These are phyloP conservation scores for Hordeum marinum DNA, from an alignment of 176 grass and related monocot species.

Conservation along the genomic window DNA sequence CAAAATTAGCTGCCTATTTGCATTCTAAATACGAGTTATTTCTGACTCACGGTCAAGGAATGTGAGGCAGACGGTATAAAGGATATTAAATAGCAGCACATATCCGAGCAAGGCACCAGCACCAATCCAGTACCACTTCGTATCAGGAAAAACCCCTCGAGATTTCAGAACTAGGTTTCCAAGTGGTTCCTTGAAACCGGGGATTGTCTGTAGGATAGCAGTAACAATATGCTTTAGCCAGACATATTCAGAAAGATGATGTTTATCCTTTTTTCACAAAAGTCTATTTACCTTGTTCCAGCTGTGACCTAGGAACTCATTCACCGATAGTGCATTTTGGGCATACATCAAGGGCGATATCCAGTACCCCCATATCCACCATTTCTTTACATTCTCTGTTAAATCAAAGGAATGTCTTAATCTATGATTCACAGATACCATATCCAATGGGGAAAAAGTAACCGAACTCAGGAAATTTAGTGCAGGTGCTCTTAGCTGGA, in stretches of 20 bases:
- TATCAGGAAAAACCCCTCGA: slow-evolving; percentile 52
- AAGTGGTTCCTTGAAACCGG: slow-evolving; percentile 15
- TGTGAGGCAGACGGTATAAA: slow-evolving; percentile 68
- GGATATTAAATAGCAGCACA: slow-evolving; percentile 64
- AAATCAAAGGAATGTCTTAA: slow-evolving; percentile 4
- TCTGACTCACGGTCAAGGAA: slow-evolving; percentile 58
- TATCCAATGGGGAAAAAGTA: background rate
- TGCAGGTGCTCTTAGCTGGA: background rate
- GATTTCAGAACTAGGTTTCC: slow-evolving; percentile 51
- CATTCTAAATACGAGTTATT: background rate
- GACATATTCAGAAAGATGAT: background rate
- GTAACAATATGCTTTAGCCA: slow-evolving; percentile 21
- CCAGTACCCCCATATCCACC: slow-evolving; percentile 87
- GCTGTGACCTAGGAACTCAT: slow-evolving; percentile 70
- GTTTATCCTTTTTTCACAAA: background rate
- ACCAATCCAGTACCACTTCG: slow-evolving; percentile 84
- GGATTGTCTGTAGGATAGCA: slow-evolving; percentile 10
- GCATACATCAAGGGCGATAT: slow-evolving; percentile 71
- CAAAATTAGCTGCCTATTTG: background rate
- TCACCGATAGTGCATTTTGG: slow-evolving; percentile 69
- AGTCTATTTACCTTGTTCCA: slow-evolving; percentile 53
- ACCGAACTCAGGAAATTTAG: background rate
- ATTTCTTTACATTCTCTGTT: slow-evolving; percentile 73
- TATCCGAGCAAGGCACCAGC: slow-evolving; percentile 61
- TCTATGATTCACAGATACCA: background rate